phyloP scores from a whole-genome alignment of 805 yeast species.

The Brettanomyces anomalus region DNA sequence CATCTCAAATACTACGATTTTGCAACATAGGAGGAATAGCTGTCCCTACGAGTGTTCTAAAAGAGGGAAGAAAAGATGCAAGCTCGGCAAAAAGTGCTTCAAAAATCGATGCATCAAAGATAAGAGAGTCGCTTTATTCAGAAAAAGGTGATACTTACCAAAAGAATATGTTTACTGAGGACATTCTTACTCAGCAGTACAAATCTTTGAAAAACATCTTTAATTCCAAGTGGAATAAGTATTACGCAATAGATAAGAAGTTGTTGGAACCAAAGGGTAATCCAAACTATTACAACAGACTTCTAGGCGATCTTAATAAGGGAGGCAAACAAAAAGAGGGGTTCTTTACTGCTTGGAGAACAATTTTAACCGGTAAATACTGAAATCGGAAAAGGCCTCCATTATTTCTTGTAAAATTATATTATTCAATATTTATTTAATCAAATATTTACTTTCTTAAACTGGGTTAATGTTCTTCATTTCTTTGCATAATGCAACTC shows the following conservation, averaged over 20 bases:
- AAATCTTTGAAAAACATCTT: slow-evolving; percentile 47
- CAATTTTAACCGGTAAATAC: slow-evolving; percentile 68
- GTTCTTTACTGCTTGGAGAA: slow-evolving; percentile 55
- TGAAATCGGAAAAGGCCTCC: slow-evolving; percentile 5
- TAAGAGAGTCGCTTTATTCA: slow-evolving; percentile 30
- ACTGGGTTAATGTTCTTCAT: background rate
- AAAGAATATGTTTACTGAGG: slow-evolving; percentile 42
- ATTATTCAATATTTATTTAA: background rate
- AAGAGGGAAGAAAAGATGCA: slow-evolving; percentile 28
- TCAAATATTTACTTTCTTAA: background rate
- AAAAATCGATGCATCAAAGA: slow-evolving; percentile 22
- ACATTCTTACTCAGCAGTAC: slow-evolving; percentile 42
- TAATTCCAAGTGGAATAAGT: slow-evolving; percentile 52
- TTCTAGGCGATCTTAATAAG: slow-evolving; percentile 52
- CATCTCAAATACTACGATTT: slow-evolving; percentile 50
- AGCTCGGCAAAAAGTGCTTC: slow-evolving; percentile 15
- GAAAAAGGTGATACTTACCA: slow-evolving; percentile 30
- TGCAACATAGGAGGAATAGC: slow-evolving; percentile 42
- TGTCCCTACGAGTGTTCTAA: slow-evolving; percentile 24
- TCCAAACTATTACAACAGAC: slow-evolving; percentile 65
- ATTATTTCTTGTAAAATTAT: background rate
- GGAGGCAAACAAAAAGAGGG: slow-evolving; percentile 63
- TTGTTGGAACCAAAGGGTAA: slow-evolving; percentile 76
- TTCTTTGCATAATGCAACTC: slow-evolving; percentile 25
- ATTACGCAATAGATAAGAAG: slow-evolving; percentile 58